These are phyloP conservation scores for Candida michaelii DNA, from an alignment of 805 yeast species.

Conservation along the genomic window DNA sequence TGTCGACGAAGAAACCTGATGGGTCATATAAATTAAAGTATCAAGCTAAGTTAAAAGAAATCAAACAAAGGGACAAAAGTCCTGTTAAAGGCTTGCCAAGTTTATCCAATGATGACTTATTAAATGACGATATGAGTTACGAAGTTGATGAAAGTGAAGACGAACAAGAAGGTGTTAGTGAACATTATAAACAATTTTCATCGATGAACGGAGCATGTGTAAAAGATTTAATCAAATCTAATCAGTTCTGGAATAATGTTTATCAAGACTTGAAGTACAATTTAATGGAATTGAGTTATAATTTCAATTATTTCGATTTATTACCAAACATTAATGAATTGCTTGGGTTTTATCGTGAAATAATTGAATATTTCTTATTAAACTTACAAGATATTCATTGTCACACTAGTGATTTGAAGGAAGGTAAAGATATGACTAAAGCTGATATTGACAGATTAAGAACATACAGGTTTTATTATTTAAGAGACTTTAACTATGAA, in stretches of 20 bases:
- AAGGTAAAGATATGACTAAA: slow-evolving; percentile 6
- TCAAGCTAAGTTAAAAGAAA: slow-evolving; percentile 11
- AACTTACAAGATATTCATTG: slow-evolving; percentile 13
- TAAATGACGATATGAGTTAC: slow-evolving; percentile 1
- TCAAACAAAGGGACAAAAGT: slow-evolving; percentile 8
- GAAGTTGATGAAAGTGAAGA: slow-evolving; percentile 7
- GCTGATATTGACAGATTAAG: slow-evolving; percentile 9
- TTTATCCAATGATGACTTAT: slow-evolving; percentile 7
- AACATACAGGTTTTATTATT: slow-evolving; percentile 19
- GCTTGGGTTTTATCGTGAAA: slow-evolving; percentile 20
- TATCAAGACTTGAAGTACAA: slow-evolving; percentile 29
- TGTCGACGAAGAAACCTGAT: slow-evolving; percentile 9
- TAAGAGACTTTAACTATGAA: slow-evolving; percentile 23
- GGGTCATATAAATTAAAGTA: slow-evolving; percentile 13
- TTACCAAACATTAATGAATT: slow-evolving; percentile 21
- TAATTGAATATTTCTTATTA: slow-evolving; percentile 24
- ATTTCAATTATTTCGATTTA: slow-evolving; percentile 18
- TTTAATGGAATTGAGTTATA: slow-evolving; percentile 15
- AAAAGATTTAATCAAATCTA: slow-evolving; percentile 16
- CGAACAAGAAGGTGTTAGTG: slow-evolving; percentile 2
- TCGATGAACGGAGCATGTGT: slow-evolving; percentile 8
- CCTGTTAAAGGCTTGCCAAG: slow-evolving; percentile 11
- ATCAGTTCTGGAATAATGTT: slow-evolving; percentile 30
- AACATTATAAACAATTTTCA: slow-evolving; percentile 11
- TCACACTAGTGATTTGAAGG: not conserved